Evolutionary conservation across 768 basidiomycete species (phyloP), one percentile per base, ranked within the genome.

Genomic region (Amyloporia xantha): DNA sequence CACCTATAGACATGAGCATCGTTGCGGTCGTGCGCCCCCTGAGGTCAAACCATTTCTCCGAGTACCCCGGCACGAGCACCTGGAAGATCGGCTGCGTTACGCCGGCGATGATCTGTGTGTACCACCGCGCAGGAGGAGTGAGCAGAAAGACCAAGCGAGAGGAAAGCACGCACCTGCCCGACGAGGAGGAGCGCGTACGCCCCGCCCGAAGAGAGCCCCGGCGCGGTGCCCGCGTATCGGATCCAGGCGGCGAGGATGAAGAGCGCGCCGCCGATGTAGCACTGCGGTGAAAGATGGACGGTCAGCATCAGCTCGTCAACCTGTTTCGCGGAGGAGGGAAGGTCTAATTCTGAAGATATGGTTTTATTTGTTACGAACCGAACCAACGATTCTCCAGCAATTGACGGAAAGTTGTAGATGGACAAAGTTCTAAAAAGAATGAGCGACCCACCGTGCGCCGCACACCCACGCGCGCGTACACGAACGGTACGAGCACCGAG

Each of bases 41-140:
- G 40, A 90, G 66, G 52, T 85, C 80, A 57, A 92, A 92, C 90
- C 90, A 92, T 25, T 67, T 77, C 61, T 92, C 86, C 0, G 89
- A 90, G 63, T 84, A 92, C 44, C 78, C 82, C 1, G 90, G 86
- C 4, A 84, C 85, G 6, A 91, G 67, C 19, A 91, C 76, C 65
- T 87, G 87, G 63, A 79, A 91, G 12, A 82, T 68, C 2, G 88
- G 81, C 59, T 88, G 84, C 2, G 85, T 70, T 39, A 87, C 63
- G 1, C 77, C 78, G 5, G 77, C 71, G 33, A 90, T 72, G 12
- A 82, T 54, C 86, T 89, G 49, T 21, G 12, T 19, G 13, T n/a
- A n/a, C n/a, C n/a, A n/a, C n/a, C n/a, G n/a, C 39, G 2, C 21
- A 12, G 21, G n/a, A 27, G 38, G 3, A 44, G 40, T 40, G 40